phyloP scores from a whole-genome alignment of 2,329 filamentous ascomycete genomes.

The Bipolaris oryzae region DNA sequence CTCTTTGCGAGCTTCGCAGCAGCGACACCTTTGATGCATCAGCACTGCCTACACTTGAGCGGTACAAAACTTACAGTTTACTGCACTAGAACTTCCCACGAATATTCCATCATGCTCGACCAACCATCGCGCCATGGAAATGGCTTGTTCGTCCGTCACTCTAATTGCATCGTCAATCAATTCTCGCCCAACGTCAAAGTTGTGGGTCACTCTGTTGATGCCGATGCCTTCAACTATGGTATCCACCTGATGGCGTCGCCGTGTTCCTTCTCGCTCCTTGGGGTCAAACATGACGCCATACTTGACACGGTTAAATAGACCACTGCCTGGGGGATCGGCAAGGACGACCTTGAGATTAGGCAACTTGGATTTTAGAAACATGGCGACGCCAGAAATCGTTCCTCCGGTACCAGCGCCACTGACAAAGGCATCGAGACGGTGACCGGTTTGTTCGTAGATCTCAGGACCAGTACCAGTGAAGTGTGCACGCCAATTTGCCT shows the following conservation, averaged over 20 bases:
- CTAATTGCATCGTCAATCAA: conserved; percentile 88
- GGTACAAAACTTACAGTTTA: conserved; percentile 71
- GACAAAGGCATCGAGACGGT: conserved; percentile 82
- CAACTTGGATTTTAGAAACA: conserved; percentile 78
- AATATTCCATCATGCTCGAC: conserved; percentile 97
- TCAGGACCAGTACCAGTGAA: conserved; percentile 84
- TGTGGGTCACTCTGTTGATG: conserved; percentile 90
- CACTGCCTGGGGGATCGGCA: conserved; percentile 92
- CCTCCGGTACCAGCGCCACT: conserved; percentile 94
- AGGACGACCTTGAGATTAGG: conserved; percentile 73
- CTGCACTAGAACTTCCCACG: conserved; percentile 90
- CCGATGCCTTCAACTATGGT: conserved; percentile 96
- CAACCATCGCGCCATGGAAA: conserved; percentile 93
- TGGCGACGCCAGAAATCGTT: conserved; percentile 85
- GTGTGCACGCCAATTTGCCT: conserved; percentile 88
- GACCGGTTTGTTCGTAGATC: conserved; percentile 78
- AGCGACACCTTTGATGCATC: conserved; percentile 60
- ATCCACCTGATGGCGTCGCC: conserved; percentile 89
- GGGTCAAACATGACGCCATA: conserved; percentile 94
- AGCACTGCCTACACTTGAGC: conserved; percentile 13
- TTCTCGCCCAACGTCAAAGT: conserved; percentile 86
- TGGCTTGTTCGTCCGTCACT: conserved; percentile 87
- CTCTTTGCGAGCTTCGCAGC: conserved; percentile 71
- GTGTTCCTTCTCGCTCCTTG: conserved; percentile 88
- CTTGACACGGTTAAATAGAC: conserved; percentile 87